Base-by-base conservation (phyloP, 148 eudicot genomes). In the Polygonum maritimum region DNA sequence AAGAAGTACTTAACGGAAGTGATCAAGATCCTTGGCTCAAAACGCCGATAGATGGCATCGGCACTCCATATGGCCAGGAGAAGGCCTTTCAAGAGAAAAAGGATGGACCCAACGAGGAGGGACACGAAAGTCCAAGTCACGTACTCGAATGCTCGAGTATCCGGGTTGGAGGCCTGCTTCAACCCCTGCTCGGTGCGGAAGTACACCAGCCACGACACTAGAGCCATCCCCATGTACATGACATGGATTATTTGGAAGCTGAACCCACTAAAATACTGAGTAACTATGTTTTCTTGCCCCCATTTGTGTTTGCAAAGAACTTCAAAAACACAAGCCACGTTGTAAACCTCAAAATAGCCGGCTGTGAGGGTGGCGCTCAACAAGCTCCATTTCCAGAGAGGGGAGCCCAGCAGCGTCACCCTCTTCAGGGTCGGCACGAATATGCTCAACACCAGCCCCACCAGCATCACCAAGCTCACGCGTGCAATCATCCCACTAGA, bases 371-470 rank as follows among this genome's bases (percentile, higher is more conserved):
- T 63, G 7, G 33, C 3, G 70, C 7, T 40, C 0, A 31, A 18
- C 7, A 63, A 14, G 4, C 70, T 63, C 70, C 70, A 63, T 63
- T 63, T 63, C 70, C 70, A 63, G 0, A 63, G 70, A 63, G 70
- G 70, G 2, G 70, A 63, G 4, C 70, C 70, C 16, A 63, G 70
- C 14, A 63, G 18, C 3, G 14, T 63, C 15, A 63, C 18, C 7
- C 5, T 31, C 40, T 31, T 63, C 14, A 63, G 40, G 2, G 40
- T 33, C 3, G 70, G 70, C 11, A 35, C 13, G 3, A 1, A 19
- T 2, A 14, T 2, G 19, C 14, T 63, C 3, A 63, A 63, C 3
- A 3, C n/a, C 70, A 63, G 9, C 70, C 70, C 9, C 51, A 48
- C 51, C 8, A 48, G 51, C 9, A 48, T 7, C 51, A 48, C 9